phyloP scores from a whole-genome alignment of 1,139 yeast genomes.

The Pneumocystis sp. region DNA sequence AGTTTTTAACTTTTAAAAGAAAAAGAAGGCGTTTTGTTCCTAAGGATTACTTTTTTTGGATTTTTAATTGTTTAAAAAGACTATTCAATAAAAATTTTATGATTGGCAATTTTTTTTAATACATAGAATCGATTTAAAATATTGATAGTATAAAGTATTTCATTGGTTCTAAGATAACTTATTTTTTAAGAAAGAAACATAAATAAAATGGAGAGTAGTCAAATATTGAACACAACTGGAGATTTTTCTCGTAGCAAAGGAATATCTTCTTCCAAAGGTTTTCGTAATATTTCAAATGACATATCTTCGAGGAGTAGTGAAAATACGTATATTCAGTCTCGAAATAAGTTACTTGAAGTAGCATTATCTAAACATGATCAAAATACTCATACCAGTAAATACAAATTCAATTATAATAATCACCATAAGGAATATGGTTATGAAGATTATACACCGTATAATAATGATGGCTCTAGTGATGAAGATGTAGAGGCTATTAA shows the following conservation, averaged over 20 bases:
- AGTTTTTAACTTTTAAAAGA: too few relatives aligned
- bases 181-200: neutral
- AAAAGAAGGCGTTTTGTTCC: too few relatives aligned
- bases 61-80: too few relatives aligned
- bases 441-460: neutral
- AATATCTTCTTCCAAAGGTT: neutral
- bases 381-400: neutral
- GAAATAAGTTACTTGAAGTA: neutral
- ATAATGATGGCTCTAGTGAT: conserved; percentile 39
- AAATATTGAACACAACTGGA: neutral
- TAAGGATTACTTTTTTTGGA: too few relatives aligned
- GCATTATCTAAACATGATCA: neutral
- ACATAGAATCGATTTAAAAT: too few relatives aligned
- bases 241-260: neutral
- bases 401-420: neutral
- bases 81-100: too few relatives aligned
- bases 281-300: neutral
- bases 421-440: neutral
- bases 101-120: too few relatives aligned
- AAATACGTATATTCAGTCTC: neutral
- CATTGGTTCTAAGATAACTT: too few relatives aligned
- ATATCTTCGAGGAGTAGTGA: neutral
- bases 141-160: too few relatives aligned
- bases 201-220: neutral
- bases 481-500: conserved; percentile 84